These are phyloP conservation scores for Sugiyamaella chiloensis DNA, from an alignment of 805 yeast species.

Conservation along the genomic window DNA sequence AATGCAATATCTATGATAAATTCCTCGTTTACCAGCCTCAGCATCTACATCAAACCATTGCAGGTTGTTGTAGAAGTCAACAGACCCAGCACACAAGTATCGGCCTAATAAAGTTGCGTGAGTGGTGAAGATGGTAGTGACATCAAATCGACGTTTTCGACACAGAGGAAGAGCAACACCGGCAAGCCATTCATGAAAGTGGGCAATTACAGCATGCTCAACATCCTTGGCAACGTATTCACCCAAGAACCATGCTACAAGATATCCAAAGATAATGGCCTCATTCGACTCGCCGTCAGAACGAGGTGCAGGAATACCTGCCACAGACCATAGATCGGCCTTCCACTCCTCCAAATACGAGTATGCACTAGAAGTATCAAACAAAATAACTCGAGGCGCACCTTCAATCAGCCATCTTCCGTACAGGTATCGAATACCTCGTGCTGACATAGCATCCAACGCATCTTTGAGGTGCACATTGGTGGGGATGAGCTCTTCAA, in stretches of 20 bases:
- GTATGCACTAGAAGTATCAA: slow-evolving; percentile 76
- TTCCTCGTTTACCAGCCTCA: slow-evolving; percentile 97
- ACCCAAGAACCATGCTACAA: slow-evolving; percentile 96
- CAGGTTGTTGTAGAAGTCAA: slow-evolving; percentile 91
- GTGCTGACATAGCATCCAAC: slow-evolving; percentile 70
- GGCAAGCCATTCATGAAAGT: slow-evolving; percentile 97
- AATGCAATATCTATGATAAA: slow-evolving; percentile 93
- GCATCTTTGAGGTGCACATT: slow-evolving; percentile 53
- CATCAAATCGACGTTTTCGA: slow-evolving; percentile 85
- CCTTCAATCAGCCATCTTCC: slow-evolving; percentile 98
- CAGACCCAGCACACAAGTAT: slow-evolving; percentile 93
- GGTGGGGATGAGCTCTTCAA: slow-evolving; percentile 58
- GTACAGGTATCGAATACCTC: slow-evolving; percentile 81
- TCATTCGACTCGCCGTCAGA: slow-evolving; percentile 87
- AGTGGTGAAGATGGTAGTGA: slow-evolving; percentile 93
- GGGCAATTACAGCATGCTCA: slow-evolving; percentile 86
- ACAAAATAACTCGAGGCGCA: slow-evolving; percentile 87
- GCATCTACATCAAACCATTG: slow-evolving; percentile 90
- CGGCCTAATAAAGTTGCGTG: slow-evolving; percentile 96
- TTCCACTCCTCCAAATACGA: slow-evolving; percentile 86
- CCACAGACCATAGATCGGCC: slow-evolving; percentile 82
- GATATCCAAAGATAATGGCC: slow-evolving; percentile 86
- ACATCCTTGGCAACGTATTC: slow-evolving; percentile 83
- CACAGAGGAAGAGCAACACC: slow-evolving; percentile 94
- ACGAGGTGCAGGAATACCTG: slow-evolving; percentile 91